phyloP scores from a whole-genome alignment of 2,329 filamentous ascomycete genomes.

The Verticillium tricorpus region DNA sequence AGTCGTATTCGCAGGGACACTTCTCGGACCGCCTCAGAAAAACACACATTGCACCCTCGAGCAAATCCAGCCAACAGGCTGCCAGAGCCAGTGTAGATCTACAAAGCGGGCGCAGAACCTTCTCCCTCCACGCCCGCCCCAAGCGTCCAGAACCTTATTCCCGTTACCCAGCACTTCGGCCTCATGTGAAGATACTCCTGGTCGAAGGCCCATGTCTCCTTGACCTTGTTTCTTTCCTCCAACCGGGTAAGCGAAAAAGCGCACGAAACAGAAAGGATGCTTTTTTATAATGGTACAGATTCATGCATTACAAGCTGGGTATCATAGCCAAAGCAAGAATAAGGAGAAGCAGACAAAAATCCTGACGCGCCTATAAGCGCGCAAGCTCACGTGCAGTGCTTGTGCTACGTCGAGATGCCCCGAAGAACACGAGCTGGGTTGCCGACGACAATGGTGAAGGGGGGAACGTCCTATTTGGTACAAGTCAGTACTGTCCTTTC shows the following conservation, averaged over 20 bases:
- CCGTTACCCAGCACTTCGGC: too few relatives aligned
- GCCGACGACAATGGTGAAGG: conserved; percentile 64
- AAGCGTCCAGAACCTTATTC: background rate
- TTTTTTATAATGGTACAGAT: background rate
- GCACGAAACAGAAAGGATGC: background rate
- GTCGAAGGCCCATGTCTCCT: background rate
- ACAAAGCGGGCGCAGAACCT: background rate
- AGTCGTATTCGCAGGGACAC: background rate
- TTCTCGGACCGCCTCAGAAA: background rate
- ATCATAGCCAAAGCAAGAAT: conserved; percentile 10
- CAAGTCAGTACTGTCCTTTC: background rate
- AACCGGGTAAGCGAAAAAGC: background rate
- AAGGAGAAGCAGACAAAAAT: background rate
- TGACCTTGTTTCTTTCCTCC: background rate
- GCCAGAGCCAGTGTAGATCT: background rate
- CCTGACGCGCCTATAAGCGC: background rate
- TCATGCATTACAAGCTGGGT: conserved; percentile 9
- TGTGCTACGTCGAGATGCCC: conserved; percentile 21
- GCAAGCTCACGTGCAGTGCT: background rate
- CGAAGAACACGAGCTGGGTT: conserved; percentile 60
- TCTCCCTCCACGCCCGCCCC: background rate
- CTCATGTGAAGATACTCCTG: too few relatives aligned
- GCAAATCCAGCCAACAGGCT: background rate
- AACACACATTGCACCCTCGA: background rate
- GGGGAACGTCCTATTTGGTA: conserved; percentile 51